These are phyloP conservation scores for Carex cristatella DNA, from an alignment of 176 grass and related monocot genomes.

Conservation along the genomic window DNA sequence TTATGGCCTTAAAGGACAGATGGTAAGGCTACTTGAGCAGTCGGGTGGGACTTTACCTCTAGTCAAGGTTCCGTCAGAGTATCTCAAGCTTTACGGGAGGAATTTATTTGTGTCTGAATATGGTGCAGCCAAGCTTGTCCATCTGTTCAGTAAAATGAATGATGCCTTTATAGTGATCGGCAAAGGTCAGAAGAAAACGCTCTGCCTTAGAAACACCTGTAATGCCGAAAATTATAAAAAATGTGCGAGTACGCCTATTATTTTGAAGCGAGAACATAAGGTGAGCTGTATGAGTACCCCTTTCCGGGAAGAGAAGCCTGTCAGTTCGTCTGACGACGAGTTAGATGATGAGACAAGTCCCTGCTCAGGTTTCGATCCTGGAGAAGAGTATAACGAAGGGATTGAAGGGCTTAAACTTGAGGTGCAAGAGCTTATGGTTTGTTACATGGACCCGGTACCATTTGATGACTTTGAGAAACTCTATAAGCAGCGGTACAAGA, in stretches of 20 bases:
- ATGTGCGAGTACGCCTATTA: constrained; percentile 43
- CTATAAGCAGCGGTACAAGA: constrained; percentile 88
- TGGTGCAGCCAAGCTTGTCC: constrained; percentile 33
- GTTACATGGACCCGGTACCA: constrained; percentile 63
- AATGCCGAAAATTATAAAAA: constrained; percentile 50
- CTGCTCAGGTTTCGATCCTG: constrained; percentile 27
- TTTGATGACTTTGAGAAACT: constrained; percentile 42
- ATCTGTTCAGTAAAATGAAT: constrained; percentile 50
- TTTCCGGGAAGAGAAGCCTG: constrained; percentile 32
- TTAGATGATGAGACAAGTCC: constrained; percentile 23
- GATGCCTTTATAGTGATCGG: constrained; percentile 76
- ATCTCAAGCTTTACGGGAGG: constrained; percentile 42
- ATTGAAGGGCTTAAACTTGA: constrained; percentile 61
- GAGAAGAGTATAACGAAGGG: constrained; percentile 39
- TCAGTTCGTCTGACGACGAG: constrained; percentile 50
- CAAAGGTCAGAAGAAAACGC: constrained; percentile 64
- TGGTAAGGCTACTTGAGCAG: constrained; percentile 38
- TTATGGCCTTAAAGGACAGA: constrained; percentile 37
- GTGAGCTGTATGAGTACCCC: constrained; percentile 30
- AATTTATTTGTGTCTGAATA: constrained; percentile 38
- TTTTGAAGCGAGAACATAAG: constrained; percentile 63
- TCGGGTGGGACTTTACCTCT: constrained; percentile 41
- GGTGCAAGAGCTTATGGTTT: constrained; percentile 82
- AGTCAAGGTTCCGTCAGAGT: constrained; percentile 38
- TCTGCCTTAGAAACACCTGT: constrained; percentile 64